phyloP scores from a whole-genome alignment of 83 land plant genomes.

The Isoetes engelmannii region DNA sequence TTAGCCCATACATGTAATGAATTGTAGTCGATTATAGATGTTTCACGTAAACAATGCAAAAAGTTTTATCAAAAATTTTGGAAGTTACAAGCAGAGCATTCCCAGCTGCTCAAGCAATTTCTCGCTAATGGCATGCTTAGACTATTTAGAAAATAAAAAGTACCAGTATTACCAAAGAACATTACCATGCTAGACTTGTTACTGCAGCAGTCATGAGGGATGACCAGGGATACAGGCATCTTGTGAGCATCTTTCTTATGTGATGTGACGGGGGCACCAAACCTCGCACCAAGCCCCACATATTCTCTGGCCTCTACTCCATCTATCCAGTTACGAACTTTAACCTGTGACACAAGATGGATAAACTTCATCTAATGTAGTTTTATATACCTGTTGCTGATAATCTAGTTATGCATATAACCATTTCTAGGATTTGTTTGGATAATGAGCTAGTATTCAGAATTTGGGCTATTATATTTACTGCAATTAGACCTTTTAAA shows the following conservation, averaged over 20 bases:
- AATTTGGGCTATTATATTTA: background rate
- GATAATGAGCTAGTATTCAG: background rate
- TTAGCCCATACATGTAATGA: background rate
- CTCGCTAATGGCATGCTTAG: too few relatives aligned
- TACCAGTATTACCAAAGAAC: too few relatives aligned
- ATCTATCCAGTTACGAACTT: slow-evolving; percentile 56
- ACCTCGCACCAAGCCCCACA: slow-evolving; percentile 73
- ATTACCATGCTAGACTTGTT: slow-evolving; percentile 41
- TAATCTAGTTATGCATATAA: too few relatives aligned
- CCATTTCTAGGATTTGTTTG: background rate
- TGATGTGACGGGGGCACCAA: slow-evolving; percentile 51
- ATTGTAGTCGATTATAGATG: too few relatives aligned
- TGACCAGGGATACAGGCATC: slow-evolving; percentile 36
- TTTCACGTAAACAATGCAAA: too few relatives aligned
- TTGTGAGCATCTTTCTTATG: slow-evolving; percentile 58
- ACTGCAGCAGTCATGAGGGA: slow-evolving; percentile 55
- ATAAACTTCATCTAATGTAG: too few relatives aligned
- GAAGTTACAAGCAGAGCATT: too few relatives aligned
- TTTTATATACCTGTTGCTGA: too few relatives aligned
- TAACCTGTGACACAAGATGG: slow-evolving; percentile 40
- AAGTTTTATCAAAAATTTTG: too few relatives aligned
- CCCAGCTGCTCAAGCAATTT: too few relatives aligned
- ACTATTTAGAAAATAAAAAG: too few relatives aligned
- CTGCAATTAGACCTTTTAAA: background rate
- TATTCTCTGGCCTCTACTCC: slow-evolving; percentile 30